These are phyloP conservation scores for Quercus aquifolioides DNA, from an alignment of 306 rosid genomes.

Conservation along the genomic window DNA sequence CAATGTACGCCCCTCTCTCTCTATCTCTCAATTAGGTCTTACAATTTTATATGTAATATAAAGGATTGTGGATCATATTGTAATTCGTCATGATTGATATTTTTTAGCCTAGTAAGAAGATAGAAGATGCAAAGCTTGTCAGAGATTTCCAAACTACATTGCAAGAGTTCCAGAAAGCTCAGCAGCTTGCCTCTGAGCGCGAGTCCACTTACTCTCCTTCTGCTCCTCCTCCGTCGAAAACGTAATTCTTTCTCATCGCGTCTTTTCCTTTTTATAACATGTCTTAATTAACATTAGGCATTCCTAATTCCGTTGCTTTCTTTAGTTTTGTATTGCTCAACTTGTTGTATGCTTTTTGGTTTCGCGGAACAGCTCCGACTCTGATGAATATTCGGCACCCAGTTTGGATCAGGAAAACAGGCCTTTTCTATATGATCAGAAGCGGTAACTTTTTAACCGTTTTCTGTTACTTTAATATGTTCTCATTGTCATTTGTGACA, in stretches of 20 bases:
- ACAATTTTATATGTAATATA: too few relatives aligned
- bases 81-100: neutral
- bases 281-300: neutral
- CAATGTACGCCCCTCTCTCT: constrained; percentile 27
- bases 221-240: constrained; percentile 33
- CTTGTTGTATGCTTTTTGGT: constrained; percentile 12
- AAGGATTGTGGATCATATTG: too few relatives aligned
- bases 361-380: constrained; percentile 39
- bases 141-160: constrained; percentile 74
- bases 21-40: too few relatives aligned
- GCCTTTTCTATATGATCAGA: constrained; percentile 55
- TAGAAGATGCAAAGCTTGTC: constrained; percentile 78
- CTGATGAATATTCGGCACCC: constrained; percentile 36
- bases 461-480: constrained; percentile 1
- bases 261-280: neutral
- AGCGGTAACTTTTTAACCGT: constrained; percentile 38
- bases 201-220: constrained; percentile 61
- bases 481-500: neutral
- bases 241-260: constrained; percentile 11
- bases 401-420: constrained; percentile 45
- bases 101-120: constrained; percentile 48
- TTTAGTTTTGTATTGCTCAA: neutral
- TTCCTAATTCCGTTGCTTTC: neutral
- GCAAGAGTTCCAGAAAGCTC: constrained; percentile 76
- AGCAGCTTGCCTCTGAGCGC: constrained; percentile 73